Evolutionary conservation across 2,329 filamentous ascomycete genomes (phyloP), one percentile per base, ranked within the genome.

Genomic region (Penicillium sp.): DNA sequence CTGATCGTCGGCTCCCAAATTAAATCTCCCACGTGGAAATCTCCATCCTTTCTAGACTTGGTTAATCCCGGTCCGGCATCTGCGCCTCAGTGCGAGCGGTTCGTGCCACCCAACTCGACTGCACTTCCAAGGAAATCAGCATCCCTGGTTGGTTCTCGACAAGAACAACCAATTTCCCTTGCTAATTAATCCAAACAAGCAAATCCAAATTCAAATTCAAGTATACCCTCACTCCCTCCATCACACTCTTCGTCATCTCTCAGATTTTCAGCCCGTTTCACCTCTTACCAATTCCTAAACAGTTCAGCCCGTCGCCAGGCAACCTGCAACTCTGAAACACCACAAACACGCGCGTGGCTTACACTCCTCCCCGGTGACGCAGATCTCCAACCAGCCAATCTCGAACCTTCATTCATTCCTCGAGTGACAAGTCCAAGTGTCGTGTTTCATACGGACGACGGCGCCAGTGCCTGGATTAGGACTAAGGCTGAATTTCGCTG

Each of bases 11-110:
- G 26, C 38, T 19, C 37, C n/a, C 53, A 26, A 54, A 54, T 38
- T 26, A 38, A 26, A 30, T 12, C 28, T 59, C 40, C 57, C 45
- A 59, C 57, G 57, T 59, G 57, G 57, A 49, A 35, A 45, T 2
- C 6, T 7, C 19, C 19, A 37, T 30, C 28, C 28, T 7, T 12
- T 37, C 33, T 37, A 37, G 9, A 17, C 6, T 42, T n/a, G n/a
- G n/a, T n/a, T n/a, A 4, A 42, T 42, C n/a, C 38, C 19, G 17
- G 38, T 9, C 38, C 35, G 12, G 37, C 17, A 35, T n/a, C 44
- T 47, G 22, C 24, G 33, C 40, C 17, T 58, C 55, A 49, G 15
- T 42, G 56, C 40, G 38, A 54, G 49, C 19, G 58, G 58, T 54
- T 59, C 58, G n/a, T n/a, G n/a, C n/a, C n/a, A n/a, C n/a, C n/a